A percentile compares a stretch with the other conserved stretches of the same genome.
Evolutionary conservation across 768 basidiomycete genomes (phyloP).

Genomic region (Pisolithus sp.): DNA sequence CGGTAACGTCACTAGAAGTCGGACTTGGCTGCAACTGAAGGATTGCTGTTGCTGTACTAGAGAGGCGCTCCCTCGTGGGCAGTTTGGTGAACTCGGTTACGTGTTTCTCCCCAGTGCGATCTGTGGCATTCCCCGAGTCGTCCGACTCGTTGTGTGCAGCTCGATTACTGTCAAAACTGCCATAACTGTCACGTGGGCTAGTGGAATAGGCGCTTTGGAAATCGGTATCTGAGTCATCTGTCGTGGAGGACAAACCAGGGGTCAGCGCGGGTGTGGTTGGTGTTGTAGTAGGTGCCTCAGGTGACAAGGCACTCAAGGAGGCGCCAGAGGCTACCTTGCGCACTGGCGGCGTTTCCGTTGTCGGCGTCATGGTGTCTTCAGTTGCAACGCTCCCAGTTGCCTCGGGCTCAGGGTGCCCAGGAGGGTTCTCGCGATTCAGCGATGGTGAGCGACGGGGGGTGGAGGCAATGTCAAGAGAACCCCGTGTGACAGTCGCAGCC

Average conservation of each 20-base stretch:
- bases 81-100: constrained; percentile 31
- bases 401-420: constrained; percentile 37
- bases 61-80: constrained; percentile 46
- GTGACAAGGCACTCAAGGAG: constrained; percentile 20
- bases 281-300: constrained; percentile 16
- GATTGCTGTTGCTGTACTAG: constrained; percentile 48
- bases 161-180: constrained; percentile 34
- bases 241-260: constrained; percentile 31
- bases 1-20: constrained; percentile 36
- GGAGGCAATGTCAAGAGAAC: constrained; percentile 18
- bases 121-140: constrained; percentile 25
- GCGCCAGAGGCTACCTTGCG: constrained; percentile 31
- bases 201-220: constrained; percentile 83
- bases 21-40: constrained; percentile 33
- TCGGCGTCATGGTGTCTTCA: constrained; percentile 16
- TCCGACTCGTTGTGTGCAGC: constrained; percentile 21
- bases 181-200: constrained; percentile 65
- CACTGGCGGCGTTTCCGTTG: constrained; percentile 28
- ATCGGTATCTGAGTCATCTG: constrained; percentile 78
- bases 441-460: constrained; percentile 26
- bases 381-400: constrained; percentile 9
- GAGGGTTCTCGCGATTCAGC: constrained; percentile 29
- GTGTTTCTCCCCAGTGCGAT: constrained; percentile 24
- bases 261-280: constrained; percentile 34
- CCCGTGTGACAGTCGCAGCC: constrained; percentile 22